These are phyloP conservation scores for Ballota nigra DNA, from an alignment of 257 asterid species.

Conservation along the genomic window DNA sequence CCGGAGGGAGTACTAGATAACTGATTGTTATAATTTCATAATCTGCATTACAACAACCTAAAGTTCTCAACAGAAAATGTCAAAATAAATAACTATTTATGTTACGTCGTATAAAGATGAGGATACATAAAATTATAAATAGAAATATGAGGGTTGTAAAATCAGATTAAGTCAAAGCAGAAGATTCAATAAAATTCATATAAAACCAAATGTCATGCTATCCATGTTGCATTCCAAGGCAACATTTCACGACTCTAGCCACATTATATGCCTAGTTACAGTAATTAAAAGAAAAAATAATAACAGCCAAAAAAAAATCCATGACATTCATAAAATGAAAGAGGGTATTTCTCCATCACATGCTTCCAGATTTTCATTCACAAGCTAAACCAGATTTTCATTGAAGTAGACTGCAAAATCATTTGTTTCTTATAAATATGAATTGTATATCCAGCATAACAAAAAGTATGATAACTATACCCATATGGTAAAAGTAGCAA, in stretches of 20 bases:
- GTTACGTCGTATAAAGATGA: not conserved
- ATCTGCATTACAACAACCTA: constrained; percentile 11
- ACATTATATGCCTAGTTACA: not conserved
- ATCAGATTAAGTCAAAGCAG: not conserved
- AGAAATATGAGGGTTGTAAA: not conserved
- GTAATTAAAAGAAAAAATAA: not conserved
- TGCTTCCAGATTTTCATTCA: constrained; percentile 16
- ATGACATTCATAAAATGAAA: not conserved
- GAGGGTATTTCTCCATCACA: constrained; percentile 1
- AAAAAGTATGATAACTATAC: too few relatives aligned
- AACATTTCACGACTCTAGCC: not conserved
- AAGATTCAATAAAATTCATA: not conserved
- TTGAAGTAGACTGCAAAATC: constrained; percentile 6
- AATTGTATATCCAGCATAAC: not conserved
- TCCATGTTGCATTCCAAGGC: constrained; percentile 9
- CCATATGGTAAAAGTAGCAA: too few relatives aligned
- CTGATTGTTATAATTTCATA: not conserved
- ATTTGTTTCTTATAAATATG: not conserved
- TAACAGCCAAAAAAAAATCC: not conserved
- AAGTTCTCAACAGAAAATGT: constrained; percentile 9
- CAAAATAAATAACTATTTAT: not conserved
- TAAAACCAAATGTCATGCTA: not conserved
- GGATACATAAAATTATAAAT: not conserved
- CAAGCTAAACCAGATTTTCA: not conserved
- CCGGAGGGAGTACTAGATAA: too few relatives aligned